Conservation (phyloP, 345 rosid genomes). For the Eucalyptus camaldulensis region DNA sequence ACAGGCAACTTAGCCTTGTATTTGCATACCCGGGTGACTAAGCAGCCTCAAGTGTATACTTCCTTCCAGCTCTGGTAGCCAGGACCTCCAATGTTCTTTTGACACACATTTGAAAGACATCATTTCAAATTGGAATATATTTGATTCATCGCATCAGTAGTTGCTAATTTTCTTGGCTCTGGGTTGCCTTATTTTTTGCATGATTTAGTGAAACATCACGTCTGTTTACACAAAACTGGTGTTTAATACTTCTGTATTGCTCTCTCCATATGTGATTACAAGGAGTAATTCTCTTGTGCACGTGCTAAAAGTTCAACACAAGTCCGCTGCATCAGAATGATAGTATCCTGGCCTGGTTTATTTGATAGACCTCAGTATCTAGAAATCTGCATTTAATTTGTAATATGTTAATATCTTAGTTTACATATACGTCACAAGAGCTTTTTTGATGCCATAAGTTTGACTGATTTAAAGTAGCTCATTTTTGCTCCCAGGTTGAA, state of each 20-base stretch:
- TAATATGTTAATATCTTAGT: background rate
- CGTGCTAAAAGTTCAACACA: background rate
- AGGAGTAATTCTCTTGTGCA: background rate
- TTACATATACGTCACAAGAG: background rate
- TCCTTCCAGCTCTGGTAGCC: background rate
- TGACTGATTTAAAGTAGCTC: background rate
- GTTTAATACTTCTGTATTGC: background rate
- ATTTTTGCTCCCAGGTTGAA: background rate
- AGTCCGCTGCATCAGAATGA: background rate
- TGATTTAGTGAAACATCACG: background rate
- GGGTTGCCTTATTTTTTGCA: background rate
- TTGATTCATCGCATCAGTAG: background rate
- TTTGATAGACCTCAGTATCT: background rate
- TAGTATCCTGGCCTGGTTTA: background rate
- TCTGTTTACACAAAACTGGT: background rate
- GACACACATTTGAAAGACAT: background rate
- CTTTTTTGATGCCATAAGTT: background rate
- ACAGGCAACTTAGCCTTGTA: background rate
- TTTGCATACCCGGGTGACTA: background rate
- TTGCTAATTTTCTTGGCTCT: background rate
- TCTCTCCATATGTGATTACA: background rate
- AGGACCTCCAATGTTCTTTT: background rate
- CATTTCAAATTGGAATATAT: background rate
- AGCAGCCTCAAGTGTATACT: background rate
- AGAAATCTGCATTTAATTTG: background rate